Evolutionary conservation across 78 protist species (phyloP), one percentile per base, ranked within the genome.

Genomic region (Dictyostelium intermedium): DNA sequence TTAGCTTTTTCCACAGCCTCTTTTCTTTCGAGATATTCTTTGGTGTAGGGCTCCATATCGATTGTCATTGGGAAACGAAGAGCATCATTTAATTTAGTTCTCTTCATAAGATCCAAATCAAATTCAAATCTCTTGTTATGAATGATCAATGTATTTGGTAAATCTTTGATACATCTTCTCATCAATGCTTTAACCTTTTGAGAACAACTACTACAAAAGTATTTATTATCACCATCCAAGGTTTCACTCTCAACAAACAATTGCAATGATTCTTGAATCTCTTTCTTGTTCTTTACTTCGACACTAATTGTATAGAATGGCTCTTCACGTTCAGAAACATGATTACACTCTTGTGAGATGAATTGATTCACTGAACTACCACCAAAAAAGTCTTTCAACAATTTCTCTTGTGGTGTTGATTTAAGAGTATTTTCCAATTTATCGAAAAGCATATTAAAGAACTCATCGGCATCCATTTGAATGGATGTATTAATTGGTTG

Each of bases 181-280:
- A 92, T 92, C 27, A 72, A 39, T 2, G 97, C 97, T 27, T 63
- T 87, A 39, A 92, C 97, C 79, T 97, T 82, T 56, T 60, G 41
- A 39, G 74, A 53, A 35, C 96, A 93, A 47, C 84, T 73, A 14
- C 91, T 92, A 92, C 99, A 98, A 47, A 63, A 74, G 92, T 97
- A 98, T 94, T 86, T 77, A 96, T 98, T 98, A 78, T 97, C 98
- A 23, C 99, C 99, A 41, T 97, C 98, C 5, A 98, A 93, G 61
- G 87, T 43, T 53, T 97, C 98, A 35, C 98, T 97, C 10, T 95
- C 93, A 0, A 96, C 91, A 63, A 91, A 92, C 35, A 66, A 45
- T 34, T 69, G 91, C 16, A 97, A 76, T 5, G 97, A 84, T 8
- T 96, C 93, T 16, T 16, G 50, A 16, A 97, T 70, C 32, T 69